Evolutionary conservation across 2,329 filamentous ascomycete species (phyloP), one percentile per base, ranked within the genome.

Genomic region (Alternaria conjuncta): DNA sequence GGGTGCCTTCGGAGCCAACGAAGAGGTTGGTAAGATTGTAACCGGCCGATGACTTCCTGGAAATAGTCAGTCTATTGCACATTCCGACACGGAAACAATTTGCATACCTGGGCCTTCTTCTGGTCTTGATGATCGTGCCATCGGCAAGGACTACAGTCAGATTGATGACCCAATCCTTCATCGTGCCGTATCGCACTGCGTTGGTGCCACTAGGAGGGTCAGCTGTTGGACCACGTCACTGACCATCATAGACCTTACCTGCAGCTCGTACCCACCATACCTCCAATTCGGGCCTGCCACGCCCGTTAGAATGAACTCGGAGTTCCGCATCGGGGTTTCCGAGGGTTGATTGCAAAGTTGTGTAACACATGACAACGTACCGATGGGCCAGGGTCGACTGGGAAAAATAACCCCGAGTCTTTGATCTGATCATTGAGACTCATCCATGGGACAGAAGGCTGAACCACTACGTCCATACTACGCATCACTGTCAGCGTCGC

Each of bases 401-500:
- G 94, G 76, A 97, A 96, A 82, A 97, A 97, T 2, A 97, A 86
- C 0, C 92, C 92, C 5, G 88, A 90, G 43, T 87, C 85, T 79
- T 91, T 88, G 73, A 92, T 89, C 53, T 89, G 85, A 68, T 91
- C 88, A 73, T 97, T 97, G 61, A 97, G 82, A 56, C 92, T 89
- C 86, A 96, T 94, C 94, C 94, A 97, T n/a, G 91, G 90, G 10
- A 97, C 90, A 7, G 92, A 92, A 4, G 94, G 94, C 78, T 97
- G 94, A 4, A 97, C 93, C 5, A 97, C 92, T 54, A 97, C 86
- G 72, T 97, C 94, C 92, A 97, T 93, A 77, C 78, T 86, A 49
- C 44, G 2, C 43, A 43, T 59, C 43, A 43, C 67, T 21, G 67
- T 78, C 63, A 79, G 72, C 59, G 15, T 25, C 25, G 25, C 32